Conservation (phyloP, 768 basidiomycete species). For the Tulasnella sp. region DNA sequence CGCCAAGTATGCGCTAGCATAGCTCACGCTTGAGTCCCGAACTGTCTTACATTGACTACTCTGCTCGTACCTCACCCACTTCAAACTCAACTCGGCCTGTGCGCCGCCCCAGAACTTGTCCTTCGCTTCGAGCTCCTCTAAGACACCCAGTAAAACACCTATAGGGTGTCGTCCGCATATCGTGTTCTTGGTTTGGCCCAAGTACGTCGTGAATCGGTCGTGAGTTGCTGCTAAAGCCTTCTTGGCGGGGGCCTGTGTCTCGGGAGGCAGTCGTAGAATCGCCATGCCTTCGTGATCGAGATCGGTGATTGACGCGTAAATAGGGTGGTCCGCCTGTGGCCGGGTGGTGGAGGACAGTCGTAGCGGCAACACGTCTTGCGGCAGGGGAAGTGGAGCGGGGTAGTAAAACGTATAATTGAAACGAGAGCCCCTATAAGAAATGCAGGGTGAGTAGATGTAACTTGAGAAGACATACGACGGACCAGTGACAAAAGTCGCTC, state of each 20-base stretch:
- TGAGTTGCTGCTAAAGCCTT: constrained; percentile 41
- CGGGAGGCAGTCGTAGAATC: constrained; percentile 43
- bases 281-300: constrained; percentile 84
- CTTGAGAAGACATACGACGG: constrained; percentile 19
- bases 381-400: constrained; percentile 37
- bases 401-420: constrained; percentile 86
- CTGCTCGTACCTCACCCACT: constrained; percentile 91
- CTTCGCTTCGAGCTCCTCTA: constrained; percentile 43
- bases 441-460: not conserved
- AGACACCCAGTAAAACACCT: constrained; percentile 73
- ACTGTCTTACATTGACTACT: constrained; percentile 60
- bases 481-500: constrained; percentile 99
- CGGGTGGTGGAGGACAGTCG: constrained; percentile 27
- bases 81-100: constrained; percentile 33
- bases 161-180: constrained; percentile 97
- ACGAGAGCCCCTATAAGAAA: constrained; percentile 51
- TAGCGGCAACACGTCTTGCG: constrained; percentile 40
- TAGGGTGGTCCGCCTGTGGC: constrained; percentile 35
- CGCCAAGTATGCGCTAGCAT: constrained; percentile 77
- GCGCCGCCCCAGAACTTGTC: too few species aligned
- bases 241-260: constrained; percentile 24
- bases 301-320: constrained; percentile 68
- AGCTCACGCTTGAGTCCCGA: constrained; percentile 85
- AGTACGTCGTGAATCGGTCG: constrained; percentile 49
- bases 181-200: constrained; percentile 72